phyloP scores from a whole-genome alignment of 2,329 filamentous ascomycete genomes.

The Trichophyton simii region DNA sequence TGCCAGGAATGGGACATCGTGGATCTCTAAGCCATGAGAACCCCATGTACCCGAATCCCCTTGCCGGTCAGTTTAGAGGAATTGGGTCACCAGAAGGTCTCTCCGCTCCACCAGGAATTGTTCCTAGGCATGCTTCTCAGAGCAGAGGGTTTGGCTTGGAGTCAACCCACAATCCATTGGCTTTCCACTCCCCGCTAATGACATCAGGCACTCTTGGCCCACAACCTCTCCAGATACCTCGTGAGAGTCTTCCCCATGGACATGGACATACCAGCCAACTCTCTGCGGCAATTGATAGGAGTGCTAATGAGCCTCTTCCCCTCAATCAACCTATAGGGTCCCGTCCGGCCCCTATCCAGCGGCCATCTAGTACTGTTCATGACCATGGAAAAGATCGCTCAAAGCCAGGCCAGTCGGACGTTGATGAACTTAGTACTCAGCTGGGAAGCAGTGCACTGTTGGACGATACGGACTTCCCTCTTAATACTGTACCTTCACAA shows the following conservation, averaged over 20 bases:
- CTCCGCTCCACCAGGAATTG: slow-evolving; percentile 48
- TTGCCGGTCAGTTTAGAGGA: slow-evolving; percentile 44
- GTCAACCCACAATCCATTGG: slow-evolving; percentile 27
- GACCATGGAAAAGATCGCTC: slow-evolving; percentile 34
- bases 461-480: slow-evolving; percentile 58
- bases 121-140: slow-evolving; percentile 47
- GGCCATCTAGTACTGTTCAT: slow-evolving; percentile 59
- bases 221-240: slow-evolving; percentile 18
- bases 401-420: slow-evolving; percentile 38
- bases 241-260: slow-evolving; percentile 36
- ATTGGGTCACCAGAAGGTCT: slow-evolving; percentile 40
- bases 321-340: slow-evolving; percentile 58
- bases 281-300: slow-evolving; percentile 50
- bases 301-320: slow-evolving; percentile 46
- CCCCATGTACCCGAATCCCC: slow-evolving; percentile 43
- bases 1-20: slow-evolving; percentile 42
- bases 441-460: slow-evolving; percentile 84
- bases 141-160: slow-evolving; percentile 44
- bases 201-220: slow-evolving; percentile 25
- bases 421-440: slow-evolving; percentile 64
- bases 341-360: slow-evolving; percentile 74
- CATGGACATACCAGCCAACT: slow-evolving; percentile 57
- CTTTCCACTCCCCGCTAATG: slow-evolving; percentile 34
- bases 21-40: slow-evolving; percentile 40
- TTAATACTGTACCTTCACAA: slow-evolving; percentile 37